Evolutionary conservation across 768 basidiomycete genomes (phyloP), one percentile per base, ranked within the genome.

Genomic region (Phylloporus scabripes): DNA sequence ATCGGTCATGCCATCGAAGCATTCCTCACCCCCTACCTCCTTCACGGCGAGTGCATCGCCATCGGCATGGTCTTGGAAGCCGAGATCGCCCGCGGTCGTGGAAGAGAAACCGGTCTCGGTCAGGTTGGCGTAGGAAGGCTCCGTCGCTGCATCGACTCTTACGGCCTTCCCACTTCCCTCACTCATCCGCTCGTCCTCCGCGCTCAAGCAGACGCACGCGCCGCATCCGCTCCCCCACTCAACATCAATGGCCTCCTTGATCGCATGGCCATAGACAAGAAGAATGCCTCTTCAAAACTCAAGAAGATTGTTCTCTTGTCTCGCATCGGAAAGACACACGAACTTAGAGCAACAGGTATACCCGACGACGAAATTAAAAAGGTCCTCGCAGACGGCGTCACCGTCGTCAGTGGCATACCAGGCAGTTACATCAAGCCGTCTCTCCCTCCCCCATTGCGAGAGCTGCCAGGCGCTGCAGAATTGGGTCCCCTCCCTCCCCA

Each of bases 1-100:
- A 94, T 99, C 60, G 96, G 96, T 0, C 96, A 99, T 71, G 96
- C 95, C 14, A 94, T 98, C 60, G 96, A 99, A 70, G 96, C 93
- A 7, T 82, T 98, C 33, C 73, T 98, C 48, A 95, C 95, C 0
- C 95, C 95, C 17, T 78, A 84, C 14, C 87, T 97, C 53, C 81
- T 99, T 10, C 96, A 99, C 58, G 96, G 96, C 37, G 96, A 99
- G 68, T 97, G 95, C 59, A 84, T 99, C 60, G 82, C 86, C 49
- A 79, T 98, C 23, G 96, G 96, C 4, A 98, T 97, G 85, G 86
- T 98, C 48, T 81, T 98, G 39, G 96, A 99, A 66, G 95, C 88
- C 14, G 95, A 99, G 67, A 77, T 98, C 37, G 85, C 96, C 3
- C 76, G 96, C 7, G 85, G 83, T 54, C 77, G 94, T 59, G 95